Evolutionary conservation across 805 yeast species (phyloP).

Genomic region (Metschnikowia similis): DNA sequence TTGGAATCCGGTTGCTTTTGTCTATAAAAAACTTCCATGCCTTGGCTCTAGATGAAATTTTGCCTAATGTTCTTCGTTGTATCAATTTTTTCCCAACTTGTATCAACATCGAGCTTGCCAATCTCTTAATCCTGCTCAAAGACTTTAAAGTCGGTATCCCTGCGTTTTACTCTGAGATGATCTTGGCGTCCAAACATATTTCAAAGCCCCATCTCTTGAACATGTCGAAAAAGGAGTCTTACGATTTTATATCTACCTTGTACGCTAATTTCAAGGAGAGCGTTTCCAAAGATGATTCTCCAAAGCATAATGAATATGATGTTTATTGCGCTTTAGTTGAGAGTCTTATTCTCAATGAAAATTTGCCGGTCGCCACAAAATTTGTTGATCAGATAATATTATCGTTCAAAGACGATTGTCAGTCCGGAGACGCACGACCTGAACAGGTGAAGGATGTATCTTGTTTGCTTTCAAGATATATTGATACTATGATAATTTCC

Average conservation of each 20-base stretch:
- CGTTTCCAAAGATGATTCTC: neutral
- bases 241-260: conserved; percentile 24
- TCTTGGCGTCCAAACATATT: conserved; percentile 27
- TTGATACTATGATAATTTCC: conserved; percentile 31
- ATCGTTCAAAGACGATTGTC: conserved; percentile 31
- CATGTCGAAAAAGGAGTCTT: conserved; percentile 16
- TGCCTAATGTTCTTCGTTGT: conserved; percentile 34
- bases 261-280: conserved; percentile 31
- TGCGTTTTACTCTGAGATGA: conserved; percentile 33
- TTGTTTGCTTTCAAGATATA: conserved; percentile 40
- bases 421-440: conserved; percentile 14
- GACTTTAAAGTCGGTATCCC: conserved; percentile 23
- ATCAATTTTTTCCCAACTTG: conserved; percentile 27
- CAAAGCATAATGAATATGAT: conserved; percentile 37
- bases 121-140: conserved; percentile 23
- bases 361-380: conserved; percentile 47
- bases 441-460: conserved; percentile 25
- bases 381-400: conserved; percentile 53
- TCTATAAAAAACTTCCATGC: conserved; percentile 40
- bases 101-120: conserved; percentile 18
- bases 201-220: conserved; percentile 15
- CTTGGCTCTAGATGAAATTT: conserved; percentile 27
- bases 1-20: conserved; percentile 42
- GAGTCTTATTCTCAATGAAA: conserved; percentile 48
- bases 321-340: conserved; percentile 52